Percentiles rank a stretch among this genome's conserved stretches.
phyloP scores from a whole-genome alignment of 108 stramenopile species.

The Schizochytrium sp. region DNA sequence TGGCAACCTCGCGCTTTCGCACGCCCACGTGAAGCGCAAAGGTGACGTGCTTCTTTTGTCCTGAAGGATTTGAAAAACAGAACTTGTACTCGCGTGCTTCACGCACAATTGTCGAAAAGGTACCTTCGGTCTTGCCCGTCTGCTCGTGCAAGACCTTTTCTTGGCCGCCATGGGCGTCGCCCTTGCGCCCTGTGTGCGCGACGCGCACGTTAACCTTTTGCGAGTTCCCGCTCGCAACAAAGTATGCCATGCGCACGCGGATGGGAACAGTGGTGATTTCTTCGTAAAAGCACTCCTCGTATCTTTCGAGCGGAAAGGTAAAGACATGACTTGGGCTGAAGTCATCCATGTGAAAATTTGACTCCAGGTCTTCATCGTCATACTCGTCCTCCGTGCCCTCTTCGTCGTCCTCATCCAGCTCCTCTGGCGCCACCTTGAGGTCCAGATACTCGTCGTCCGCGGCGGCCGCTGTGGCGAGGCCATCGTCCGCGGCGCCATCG shows the following conservation, averaged over 20 bases:
- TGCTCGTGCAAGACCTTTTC: neutral
- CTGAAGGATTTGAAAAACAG: neutral
- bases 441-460: neutral
- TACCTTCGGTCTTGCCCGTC: neutral
- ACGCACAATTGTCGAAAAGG: neutral
- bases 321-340: neutral
- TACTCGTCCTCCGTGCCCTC: neutral
- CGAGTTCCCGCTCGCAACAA: neutral
- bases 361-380: neutral
- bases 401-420: neutral
- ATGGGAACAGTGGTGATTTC: neutral
- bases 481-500: no score
- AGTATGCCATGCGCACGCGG: neutral
- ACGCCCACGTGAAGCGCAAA: neutral
- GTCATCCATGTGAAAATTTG: neutral
- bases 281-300: constrained; percentile 11
- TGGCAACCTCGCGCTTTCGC: neutral
- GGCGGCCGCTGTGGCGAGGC: neutral
- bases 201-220: neutral
- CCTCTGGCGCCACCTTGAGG: neutral
- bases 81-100: neutral
- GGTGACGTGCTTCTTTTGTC: neutral
- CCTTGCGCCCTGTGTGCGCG: neutral
- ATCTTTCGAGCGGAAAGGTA: neutral
- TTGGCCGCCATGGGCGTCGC: neutral